Evolutionary conservation across 208 protist genomes (phyloP), one percentile per base, ranked within the genome.

Genomic region (Leishmania aethiopica): DNA sequence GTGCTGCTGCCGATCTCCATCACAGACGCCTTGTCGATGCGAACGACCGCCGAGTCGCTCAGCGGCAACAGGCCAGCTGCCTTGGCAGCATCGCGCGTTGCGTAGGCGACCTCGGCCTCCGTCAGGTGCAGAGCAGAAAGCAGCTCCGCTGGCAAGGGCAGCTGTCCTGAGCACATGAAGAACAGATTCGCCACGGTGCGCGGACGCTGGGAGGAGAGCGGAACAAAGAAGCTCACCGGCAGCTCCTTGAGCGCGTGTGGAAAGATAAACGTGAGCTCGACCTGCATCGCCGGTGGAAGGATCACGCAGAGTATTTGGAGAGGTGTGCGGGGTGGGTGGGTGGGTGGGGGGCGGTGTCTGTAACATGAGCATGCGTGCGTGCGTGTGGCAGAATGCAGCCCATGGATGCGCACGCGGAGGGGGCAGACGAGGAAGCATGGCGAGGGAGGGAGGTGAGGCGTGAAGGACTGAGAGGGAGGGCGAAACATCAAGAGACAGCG

Each of bases 1-100:
- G 91, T 94, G 91, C 93, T 97, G 82, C 88, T 92, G 40, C 93
- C 93, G 64, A 97, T 89, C 77, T 97, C 93, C 49, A 95, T 78
- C 77, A 95, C 53, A 35, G 87, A 83, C 40, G 78, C 40, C 84
- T 89, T 90, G 60, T 97, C 94, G 62, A 95, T 88, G 59, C 91
- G 91, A 53, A 94, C 84, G 11, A 95, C 88, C 3, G 91, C 79
- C 40, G 89, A 91, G 45, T 93, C 88, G 22, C 84, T 85, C 69
- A 96, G 92, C 8, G 93, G 88, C 19, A 84, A 64, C 45, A 95
- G 75, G 2, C 89, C 90, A 8, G 84, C 84, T 10, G 67, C 73
- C 32, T 81, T 81, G 3, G 89, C 88, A 42, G 75, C 87, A 13
- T 82, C 84, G 0, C 64, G 49, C 2, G 77, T 85, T 13, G 51